Evolutionary conservation across 106 monocot species (phyloP).

Genomic region (Acorus calamus): DNA sequence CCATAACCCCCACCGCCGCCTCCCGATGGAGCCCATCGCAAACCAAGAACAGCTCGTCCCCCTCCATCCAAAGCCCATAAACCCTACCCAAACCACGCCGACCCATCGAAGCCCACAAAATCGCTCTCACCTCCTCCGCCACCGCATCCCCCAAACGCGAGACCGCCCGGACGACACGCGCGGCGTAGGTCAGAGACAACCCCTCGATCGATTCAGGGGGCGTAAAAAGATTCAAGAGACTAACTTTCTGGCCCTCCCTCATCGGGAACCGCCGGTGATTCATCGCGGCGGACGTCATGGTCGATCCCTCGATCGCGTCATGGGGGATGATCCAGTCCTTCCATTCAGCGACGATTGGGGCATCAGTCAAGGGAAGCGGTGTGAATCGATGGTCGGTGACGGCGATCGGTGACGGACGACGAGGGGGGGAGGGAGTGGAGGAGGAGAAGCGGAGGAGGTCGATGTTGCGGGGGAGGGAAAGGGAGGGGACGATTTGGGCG

Average conservation of each 20-base stretch:
- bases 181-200: conserved; percentile 40
- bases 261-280: conserved; percentile 8
- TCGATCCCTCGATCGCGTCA: conserved; percentile 13
- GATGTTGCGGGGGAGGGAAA: background rate
- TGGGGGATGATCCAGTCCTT: conserved; percentile 34
- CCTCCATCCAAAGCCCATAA: conserved; percentile 71
- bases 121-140: conserved; percentile 19
- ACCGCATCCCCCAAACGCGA: conserved; percentile 21
- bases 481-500: conserved; percentile 39
- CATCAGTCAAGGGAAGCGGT: conserved; percentile 15
- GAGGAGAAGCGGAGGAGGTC: background rate
- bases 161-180: conserved; percentile 32
- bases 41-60: conserved; percentile 48
- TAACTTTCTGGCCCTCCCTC: conserved; percentile 17
- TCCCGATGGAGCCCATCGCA: conserved; percentile 26
- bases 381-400: background rate
- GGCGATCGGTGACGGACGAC: background rate
- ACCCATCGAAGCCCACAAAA: conserved; percentile 29
- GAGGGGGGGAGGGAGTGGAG: conserved; percentile 13
- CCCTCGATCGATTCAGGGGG: background rate
- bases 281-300: background rate
- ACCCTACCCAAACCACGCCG: conserved; percentile 40
- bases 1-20: background rate
- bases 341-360: conserved; percentile 29
- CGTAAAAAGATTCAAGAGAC: conserved; percentile 22